Percentiles rank a stretch among this genome's conserved stretches.
phyloP scores from a whole-genome alignment of 2,329 filamentous ascomycete species.

The Claviceps sp. region DNA sequence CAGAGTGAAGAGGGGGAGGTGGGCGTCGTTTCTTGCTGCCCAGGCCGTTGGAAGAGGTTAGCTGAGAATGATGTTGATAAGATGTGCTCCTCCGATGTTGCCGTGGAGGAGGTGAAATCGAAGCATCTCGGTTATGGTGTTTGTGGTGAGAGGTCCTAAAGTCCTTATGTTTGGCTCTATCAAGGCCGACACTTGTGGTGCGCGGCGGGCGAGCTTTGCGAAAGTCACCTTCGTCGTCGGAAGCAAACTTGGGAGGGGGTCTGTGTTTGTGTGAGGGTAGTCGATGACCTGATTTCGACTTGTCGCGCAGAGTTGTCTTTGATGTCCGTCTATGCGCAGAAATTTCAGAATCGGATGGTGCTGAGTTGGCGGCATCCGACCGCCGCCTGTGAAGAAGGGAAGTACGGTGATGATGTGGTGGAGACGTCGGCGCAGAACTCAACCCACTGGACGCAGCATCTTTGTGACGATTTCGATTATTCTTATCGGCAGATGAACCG shows the following conservation, averaged over 20 bases:
- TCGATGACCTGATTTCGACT: constrained; percentile 33
- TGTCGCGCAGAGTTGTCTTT: constrained; percentile 34
- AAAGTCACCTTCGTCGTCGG: constrained; percentile 42
- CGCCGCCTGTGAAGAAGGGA: constrained; percentile 22
- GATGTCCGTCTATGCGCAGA: constrained; percentile 27
- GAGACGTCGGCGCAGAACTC: constrained; percentile 46
- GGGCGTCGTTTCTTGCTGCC: constrained; percentile 47
- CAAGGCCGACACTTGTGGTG: constrained; percentile 30
- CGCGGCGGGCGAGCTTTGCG: constrained; percentile 42
- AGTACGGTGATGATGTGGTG: constrained; percentile 21
- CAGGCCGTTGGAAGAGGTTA: constrained; percentile 35
- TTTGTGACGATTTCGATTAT: constrained; percentile 28
- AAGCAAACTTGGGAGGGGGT: constrained; percentile 35
- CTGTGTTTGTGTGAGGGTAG: constrained; percentile 39
- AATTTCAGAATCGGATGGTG: constrained; percentile 40
- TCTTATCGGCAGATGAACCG: constrained; percentile 22
- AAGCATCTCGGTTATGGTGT: constrained; percentile 26
- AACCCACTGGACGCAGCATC: constrained; percentile 39
- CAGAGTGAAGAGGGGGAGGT: constrained; percentile 46
- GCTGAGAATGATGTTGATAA: constrained; percentile 44
- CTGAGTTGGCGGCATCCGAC: constrained; percentile 25
- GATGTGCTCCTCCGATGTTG: constrained; percentile 51
- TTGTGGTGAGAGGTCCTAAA: constrained; percentile 19
- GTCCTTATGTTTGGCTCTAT: constrained; percentile 21
- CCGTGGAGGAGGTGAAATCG: constrained; percentile 45